These are phyloP conservation scores for Cercophora sp. DNA, from an alignment of 495 filamentous ascomycete genomes.

Conservation along the genomic window DNA sequence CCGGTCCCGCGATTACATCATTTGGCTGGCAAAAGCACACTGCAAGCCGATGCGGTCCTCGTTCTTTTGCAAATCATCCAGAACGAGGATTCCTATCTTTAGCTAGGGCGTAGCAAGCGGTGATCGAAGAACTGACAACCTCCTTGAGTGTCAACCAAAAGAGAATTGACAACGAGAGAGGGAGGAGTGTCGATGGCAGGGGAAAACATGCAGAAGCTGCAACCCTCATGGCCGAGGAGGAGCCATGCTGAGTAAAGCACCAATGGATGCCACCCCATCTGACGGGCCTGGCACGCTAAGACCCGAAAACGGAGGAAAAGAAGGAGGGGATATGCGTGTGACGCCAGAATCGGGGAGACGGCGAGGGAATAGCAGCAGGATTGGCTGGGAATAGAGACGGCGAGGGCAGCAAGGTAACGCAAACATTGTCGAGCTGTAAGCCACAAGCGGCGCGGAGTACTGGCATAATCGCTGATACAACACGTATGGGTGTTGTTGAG, in stretches of 20 bases:
- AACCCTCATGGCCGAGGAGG: background rate
- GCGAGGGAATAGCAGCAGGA: background rate
- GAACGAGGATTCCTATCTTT: background rate
- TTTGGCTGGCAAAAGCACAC: too few relatives aligned
- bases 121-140: background rate
- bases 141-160: background rate
- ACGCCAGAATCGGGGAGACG: too few relatives aligned
- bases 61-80: too few relatives aligned
- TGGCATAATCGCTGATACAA: background rate
- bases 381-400: constrained; percentile 4
- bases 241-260: constrained; percentile 3
- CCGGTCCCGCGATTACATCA: too few relatives aligned
- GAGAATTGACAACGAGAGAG: background rate
- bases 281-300: background rate
- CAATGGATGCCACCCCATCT: background rate
- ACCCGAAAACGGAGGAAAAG: background rate
- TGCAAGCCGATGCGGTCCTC: too few relatives aligned
- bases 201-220: background rate
- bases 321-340: background rate
- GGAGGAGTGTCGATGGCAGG: background rate
- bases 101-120: background rate
- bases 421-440: background rate
- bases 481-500: background rate
- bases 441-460: background rate
- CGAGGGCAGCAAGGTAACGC: background rate